Evolutionary conservation across 2,329 filamentous ascomycete genomes (phyloP).

Genomic region (Apiospora rasikravindrae): DNA sequence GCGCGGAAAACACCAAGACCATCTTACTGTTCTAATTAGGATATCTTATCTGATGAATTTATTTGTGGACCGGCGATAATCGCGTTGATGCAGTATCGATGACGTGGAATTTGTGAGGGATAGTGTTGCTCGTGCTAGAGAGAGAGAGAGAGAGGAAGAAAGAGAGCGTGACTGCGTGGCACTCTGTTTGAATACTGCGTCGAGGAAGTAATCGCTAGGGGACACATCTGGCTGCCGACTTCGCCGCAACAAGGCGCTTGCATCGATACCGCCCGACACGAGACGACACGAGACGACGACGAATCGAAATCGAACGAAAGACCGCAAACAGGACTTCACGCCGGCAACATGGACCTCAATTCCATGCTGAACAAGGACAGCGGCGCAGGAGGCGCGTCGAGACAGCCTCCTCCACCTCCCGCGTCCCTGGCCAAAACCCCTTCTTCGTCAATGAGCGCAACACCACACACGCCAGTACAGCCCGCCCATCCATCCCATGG

Average conservation of each 20-base stretch:
- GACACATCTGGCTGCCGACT: constrained; percentile 8
- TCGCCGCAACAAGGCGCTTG: not conserved
- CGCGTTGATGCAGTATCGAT: constrained; percentile 20
- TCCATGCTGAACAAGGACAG: constrained; percentile 60
- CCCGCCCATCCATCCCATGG: constrained; percentile 47
- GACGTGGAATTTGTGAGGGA: constrained; percentile 19
- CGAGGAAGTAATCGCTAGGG: not conserved
- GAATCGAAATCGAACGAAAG: not conserved
- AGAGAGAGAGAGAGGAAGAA: constrained; percentile 2
- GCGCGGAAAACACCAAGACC: not conserved
- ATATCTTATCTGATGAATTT: constrained; percentile 17
- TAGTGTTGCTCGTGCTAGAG: constrained; percentile 17
- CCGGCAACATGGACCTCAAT: constrained; percentile 54
- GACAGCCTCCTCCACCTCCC: constrained; percentile 33
- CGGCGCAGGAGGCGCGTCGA: constrained; percentile 40
- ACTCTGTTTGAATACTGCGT: not conserved
- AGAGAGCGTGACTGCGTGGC: constrained; percentile 20
- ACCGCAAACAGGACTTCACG: not conserved
- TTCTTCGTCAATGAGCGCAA: constrained; percentile 33
- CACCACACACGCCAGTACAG: constrained; percentile 46
- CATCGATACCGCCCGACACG: constrained; percentile 10
- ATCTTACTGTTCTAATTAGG: constrained; percentile 14
- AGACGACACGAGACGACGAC: not conserved
- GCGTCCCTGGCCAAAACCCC: constrained; percentile 30
- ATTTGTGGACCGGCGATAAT: constrained; percentile 17